Base-by-base conservation (phyloP, 495 filamentous ascomycete genomes). In the Hypoxylon subgilvum region DNA sequence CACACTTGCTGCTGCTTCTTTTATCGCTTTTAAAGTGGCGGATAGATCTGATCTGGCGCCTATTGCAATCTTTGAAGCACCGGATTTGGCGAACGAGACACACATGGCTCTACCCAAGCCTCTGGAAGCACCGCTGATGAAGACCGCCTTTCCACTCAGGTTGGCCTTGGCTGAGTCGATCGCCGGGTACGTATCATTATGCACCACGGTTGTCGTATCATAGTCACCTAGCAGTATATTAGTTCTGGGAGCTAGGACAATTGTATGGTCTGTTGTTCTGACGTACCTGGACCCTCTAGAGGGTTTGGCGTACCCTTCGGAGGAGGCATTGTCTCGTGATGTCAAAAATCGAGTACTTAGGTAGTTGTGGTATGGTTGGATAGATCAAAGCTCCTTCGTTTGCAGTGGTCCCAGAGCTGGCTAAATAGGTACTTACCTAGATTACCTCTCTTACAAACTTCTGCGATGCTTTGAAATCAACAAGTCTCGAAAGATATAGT, bases 91-190 rank as follows among this genome's bases (percentile, higher is more conserved):
- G 52, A 69, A 82, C 10, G 76, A 68, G 34, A 76, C 45, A 0
- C 75, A 72, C 14, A 71, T 80, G 2, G 72, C 72, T 3, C 57
- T 66, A 5, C 82, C 81, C 27, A 84, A 69, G 6, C 80, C 80
- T 32, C 72, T 76, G n/a, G 73, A 76, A 0, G 77, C 81, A 1
- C 81, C 79, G 6, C 70, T 79, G 46, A 83, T 74, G 51, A 84
- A 65, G 31, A 82, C 70, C 2, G 63, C 63, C 36, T 77, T 76
- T 6, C 74, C 74, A 2, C 36, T 47, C 7, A 75, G 67, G 13
- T 75, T 36, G 7, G 63, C 58, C 8, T 68, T 72, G n/a, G 63
- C 35, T 6, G 74, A 65, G 36, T 70, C 63, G 49, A 81, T 82
- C 18, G 67, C 71, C 4, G 76, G 74, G 59, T 83, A 82, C 22